Evolutionary conservation across 768 basidiomycete species (phyloP), one percentile per base, ranked within the genome.

Genomic region (Leucocoprinus birnbaumii): DNA sequence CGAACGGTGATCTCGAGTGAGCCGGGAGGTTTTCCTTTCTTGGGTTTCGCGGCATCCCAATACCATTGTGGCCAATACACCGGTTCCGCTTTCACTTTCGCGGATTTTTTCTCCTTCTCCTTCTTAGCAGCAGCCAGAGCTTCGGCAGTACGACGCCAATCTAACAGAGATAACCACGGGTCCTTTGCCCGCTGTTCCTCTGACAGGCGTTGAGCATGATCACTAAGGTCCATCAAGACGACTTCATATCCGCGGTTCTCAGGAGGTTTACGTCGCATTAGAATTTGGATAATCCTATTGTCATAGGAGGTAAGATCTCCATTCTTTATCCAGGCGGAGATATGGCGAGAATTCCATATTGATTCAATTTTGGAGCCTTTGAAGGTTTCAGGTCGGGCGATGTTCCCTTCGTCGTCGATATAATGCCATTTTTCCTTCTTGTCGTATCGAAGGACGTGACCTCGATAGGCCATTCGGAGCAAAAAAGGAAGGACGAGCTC

Each of bases 61-160:
- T 91, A 99, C 97, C 97, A 98, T 66, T 91, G 90, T 1, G 95
- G 96, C 94, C 95, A 98, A n/a, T 75, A 52, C 0, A 85, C 78
- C 0, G 78, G 72, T 10, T 77, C 77, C 3, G 73, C 71, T 60
- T 79, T 80, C 59, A 50, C 35, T 74, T 76, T 47, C 62, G 49
- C n/a, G n/a, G n/a, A n/a, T n/a, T 63, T 73, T 56, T 53, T 18
- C 50, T 19, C 34, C 31, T 45, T 40, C 49, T 24, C 57, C 37
- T n/a, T 44, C 53, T 6, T n/a, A n/a, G n/a, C n/a, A n/a, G 34
- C 25, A 21, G 72, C 69, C 10, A 63, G 63, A 19, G n/a, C n/a
- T n/a, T n/a, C n/a, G n/a, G n/a, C n/a, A n/a, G n/a, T n/a, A n/a
- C n/a, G n/a, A n/a, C 67, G 78, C 91, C 90, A 93, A 55, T 91